phyloP scores from a whole-genome alignment of 805 yeast genomes.

The Naumovozyma castellii region DNA sequence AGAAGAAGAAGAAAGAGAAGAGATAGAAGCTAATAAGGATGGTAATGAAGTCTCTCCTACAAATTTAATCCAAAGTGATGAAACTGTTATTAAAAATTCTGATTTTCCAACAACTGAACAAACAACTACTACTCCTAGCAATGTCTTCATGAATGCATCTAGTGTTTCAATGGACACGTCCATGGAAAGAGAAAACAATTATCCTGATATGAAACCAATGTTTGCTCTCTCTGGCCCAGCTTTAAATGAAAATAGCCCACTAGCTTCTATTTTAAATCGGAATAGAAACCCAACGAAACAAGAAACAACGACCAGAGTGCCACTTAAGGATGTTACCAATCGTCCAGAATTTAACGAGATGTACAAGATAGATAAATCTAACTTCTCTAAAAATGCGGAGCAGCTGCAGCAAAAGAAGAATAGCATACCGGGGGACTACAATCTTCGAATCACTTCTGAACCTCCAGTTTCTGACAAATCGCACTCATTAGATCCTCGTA shows the following conservation, averaged over 20 bases:
- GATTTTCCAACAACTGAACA: too few relatives aligned
- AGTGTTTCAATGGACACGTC: neutral
- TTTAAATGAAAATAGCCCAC: neutral
- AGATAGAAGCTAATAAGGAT: too few relatives aligned
- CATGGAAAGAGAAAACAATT: neutral
- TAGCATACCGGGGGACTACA: neutral
- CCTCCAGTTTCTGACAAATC: constrained; percentile 3
- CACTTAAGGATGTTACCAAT: neutral
- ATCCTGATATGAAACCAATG: neutral
- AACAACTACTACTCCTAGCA: too few relatives aligned
- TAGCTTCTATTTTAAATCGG: neutral
- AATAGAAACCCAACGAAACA: neutral
- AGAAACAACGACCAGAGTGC: neutral
- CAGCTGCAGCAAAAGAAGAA: neutral
- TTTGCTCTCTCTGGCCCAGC: neutral
- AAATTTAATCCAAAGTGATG: too few relatives aligned
- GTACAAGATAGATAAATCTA: too few relatives aligned
- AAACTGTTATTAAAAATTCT: too few relatives aligned
- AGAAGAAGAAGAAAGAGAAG: constrained; percentile 15
- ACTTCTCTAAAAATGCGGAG: too few relatives aligned
- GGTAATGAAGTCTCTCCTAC: too few relatives aligned
- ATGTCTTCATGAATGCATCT: neutral
- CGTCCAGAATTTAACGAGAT: neutral
- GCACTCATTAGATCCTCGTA: constrained; percentile 26
- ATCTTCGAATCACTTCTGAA: constrained; percentile 12